These are phyloP conservation scores for Monosporozyma servazzii DNA, from an alignment of 805 yeast genomes.

Conservation along the genomic window DNA sequence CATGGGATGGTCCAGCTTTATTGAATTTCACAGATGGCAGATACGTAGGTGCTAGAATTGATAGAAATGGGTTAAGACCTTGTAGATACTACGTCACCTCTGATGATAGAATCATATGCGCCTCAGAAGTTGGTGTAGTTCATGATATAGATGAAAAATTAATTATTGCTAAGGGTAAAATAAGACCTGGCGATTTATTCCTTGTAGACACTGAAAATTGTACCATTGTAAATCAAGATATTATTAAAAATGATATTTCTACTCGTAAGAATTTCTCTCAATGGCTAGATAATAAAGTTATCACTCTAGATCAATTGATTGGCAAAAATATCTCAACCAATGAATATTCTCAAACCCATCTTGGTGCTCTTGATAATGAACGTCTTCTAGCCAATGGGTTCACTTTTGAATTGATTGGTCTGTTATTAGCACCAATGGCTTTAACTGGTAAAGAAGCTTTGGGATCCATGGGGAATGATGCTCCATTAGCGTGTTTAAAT, in stretches of 20 bases:
- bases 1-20: conserved; percentile 99
- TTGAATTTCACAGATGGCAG: conserved; percentile 96
- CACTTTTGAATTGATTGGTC: conserved; percentile 83
- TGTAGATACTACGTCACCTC: conserved; percentile 94
- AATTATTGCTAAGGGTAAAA: conserved; percentile 82
- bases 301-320: conserved; percentile 69
- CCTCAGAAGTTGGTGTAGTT: conserved; percentile 96
- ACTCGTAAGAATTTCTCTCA: conserved; percentile 83
- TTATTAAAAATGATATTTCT: conserved; percentile 72
- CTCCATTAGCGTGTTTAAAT: conserved; percentile 88
- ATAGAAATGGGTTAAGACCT: conserved; percentile 95
- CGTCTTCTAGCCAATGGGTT: conserved; percentile 81
- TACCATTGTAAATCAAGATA: conserved; percentile 85
- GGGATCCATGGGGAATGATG: conserved; percentile 98
- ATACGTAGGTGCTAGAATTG: conserved; percentile 96
- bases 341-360: conserved; percentile 12
- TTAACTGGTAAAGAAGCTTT: conserved; percentile 83
- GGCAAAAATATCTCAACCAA: neutral
- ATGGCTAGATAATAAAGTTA: conserved; percentile 70
- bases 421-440: conserved; percentile 90
- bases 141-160: conserved; percentile 71
- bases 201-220: conserved; percentile 91
- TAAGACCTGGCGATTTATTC: conserved; percentile 93
- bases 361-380: conserved; percentile 65
- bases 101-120: conserved; percentile 93